phyloP scores from a whole-genome alignment of 2,329 filamentous ascomycete species.

The Bipolaris bicolor region DNA sequence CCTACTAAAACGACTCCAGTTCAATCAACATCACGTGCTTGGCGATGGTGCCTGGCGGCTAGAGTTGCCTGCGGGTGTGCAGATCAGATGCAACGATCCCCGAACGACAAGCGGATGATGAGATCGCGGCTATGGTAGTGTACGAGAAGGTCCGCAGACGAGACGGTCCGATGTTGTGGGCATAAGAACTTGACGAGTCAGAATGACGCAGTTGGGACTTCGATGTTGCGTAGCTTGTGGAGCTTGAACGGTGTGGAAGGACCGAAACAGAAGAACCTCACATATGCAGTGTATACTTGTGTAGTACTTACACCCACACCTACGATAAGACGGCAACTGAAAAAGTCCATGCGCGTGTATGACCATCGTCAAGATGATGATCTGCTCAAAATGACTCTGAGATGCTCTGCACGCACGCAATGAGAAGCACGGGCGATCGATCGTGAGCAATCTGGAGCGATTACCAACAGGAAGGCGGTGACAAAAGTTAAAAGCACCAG shows the following conservation, averaged over 20 bases:
- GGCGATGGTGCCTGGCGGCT: not conserved
- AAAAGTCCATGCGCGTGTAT: not conserved
- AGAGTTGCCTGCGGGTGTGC: not conserved
- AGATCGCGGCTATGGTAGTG: not conserved
- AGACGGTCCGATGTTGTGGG: not conserved
- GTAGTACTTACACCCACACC: too few species aligned
- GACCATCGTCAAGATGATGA: not conserved
- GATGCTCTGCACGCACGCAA: not conserved
- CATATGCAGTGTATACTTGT: too few species aligned
- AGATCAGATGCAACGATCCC: not conserved
- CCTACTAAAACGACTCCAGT: not conserved
- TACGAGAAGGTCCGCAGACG: not conserved
- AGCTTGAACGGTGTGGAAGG: conserved; percentile 3
- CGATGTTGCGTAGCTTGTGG: conserved; percentile 8
- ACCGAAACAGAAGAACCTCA: not conserved
- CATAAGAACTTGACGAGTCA: not conserved
- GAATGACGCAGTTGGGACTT: conserved; percentile 3
- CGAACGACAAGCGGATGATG: not conserved
- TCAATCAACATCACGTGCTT: not conserved
- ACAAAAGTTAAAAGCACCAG: not conserved
- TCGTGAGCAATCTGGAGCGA: not conserved
- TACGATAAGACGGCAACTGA: not conserved
- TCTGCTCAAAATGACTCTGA: not conserved
- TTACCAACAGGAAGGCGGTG: not conserved
- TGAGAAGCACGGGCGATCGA: not conserved